Conservation (phyloP, 2,329 filamentous ascomycete species). For the Ceratocystiopsis brevicomis region DNA sequence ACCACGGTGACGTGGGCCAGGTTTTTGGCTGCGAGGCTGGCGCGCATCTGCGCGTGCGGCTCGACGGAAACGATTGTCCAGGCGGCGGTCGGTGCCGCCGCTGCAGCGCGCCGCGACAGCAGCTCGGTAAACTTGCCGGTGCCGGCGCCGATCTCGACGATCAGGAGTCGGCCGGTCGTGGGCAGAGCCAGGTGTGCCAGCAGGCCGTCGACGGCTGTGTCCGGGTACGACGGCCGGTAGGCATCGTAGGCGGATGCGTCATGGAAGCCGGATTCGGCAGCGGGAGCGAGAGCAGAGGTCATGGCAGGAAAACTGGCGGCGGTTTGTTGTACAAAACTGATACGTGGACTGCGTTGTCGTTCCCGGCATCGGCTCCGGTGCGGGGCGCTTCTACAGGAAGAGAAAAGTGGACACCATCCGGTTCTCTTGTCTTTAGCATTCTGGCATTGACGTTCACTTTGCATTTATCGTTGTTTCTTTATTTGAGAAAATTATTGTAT, state of each 20-base stretch:
- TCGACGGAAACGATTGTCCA: constrained; percentile 37
- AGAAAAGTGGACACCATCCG: no score
- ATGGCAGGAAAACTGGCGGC: neutral
- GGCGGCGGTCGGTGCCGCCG: constrained; percentile 17
- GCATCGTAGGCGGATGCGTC: constrained; percentile 46
- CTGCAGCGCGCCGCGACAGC: constrained; percentile 38
- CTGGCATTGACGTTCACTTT: no score
- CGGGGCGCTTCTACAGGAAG: no score
- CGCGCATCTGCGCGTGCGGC: constrained; percentile 45
- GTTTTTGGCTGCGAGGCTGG: constrained; percentile 36
- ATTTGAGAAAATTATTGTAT: no score
- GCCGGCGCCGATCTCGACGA: constrained; percentile 16
- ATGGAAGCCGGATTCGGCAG: constrained; percentile 38
- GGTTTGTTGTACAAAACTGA: neutral
- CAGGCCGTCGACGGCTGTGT: constrained; percentile 36
- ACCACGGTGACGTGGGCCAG: constrained; percentile 34
- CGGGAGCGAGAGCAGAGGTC: constrained; percentile 9
- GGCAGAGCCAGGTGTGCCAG: constrained; percentile 33
- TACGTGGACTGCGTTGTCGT: no score
- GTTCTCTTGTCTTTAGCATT: no score
- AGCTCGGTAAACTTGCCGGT: constrained; percentile 18
- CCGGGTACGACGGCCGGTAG: constrained; percentile 48
- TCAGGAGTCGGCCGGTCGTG: constrained; percentile 18
- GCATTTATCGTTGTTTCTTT: no score
- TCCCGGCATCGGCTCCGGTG: no score